phyloP scores from a whole-genome alignment of 2,329 filamentous ascomycete species.

The Paraphaeosphaeria minitans region DNA sequence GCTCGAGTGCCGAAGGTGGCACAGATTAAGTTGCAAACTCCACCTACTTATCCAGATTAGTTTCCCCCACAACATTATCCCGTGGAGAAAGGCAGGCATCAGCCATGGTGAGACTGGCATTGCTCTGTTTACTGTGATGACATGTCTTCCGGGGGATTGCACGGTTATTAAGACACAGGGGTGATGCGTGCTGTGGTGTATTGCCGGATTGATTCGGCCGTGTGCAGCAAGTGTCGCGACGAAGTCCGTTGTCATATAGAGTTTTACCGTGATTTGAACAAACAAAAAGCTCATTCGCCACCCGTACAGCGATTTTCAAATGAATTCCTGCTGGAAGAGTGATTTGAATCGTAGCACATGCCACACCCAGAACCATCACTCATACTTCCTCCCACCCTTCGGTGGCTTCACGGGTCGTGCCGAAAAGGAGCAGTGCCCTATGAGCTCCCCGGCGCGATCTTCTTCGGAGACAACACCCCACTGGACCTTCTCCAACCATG shows the following conservation, averaged over 20 bases:
- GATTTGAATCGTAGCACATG: too few species aligned
- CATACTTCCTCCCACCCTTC: neutral
- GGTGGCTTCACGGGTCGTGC: neutral
- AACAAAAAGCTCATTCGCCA: neutral
- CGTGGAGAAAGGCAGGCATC: neutral
- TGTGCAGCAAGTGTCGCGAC: neutral
- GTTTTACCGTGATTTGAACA: neutral
- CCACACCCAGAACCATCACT: neutral
- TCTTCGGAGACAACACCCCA: neutral
- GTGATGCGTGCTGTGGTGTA: neutral
- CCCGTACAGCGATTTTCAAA: too few species aligned
- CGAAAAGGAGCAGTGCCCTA: neutral
- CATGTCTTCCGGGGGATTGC: neutral
- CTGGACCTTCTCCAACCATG: neutral
- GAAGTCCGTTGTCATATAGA: neutral
- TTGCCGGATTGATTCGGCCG: neutral
- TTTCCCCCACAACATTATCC: slow-evolving; percentile 4
- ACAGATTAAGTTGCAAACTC: slow-evolving; percentile 11
- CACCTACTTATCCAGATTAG: slow-evolving; percentile 5
- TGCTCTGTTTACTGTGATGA: neutral
- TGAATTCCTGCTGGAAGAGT: neutral
- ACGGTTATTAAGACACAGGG: neutral
- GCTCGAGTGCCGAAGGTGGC: slow-evolving; percentile 25
- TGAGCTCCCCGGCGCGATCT: neutral
- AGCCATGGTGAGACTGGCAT: neutral